These are phyloP conservation scores for Babesia divergens DNA, from an alignment of 169 alveolate genomes.

Conservation along the genomic window DNA sequence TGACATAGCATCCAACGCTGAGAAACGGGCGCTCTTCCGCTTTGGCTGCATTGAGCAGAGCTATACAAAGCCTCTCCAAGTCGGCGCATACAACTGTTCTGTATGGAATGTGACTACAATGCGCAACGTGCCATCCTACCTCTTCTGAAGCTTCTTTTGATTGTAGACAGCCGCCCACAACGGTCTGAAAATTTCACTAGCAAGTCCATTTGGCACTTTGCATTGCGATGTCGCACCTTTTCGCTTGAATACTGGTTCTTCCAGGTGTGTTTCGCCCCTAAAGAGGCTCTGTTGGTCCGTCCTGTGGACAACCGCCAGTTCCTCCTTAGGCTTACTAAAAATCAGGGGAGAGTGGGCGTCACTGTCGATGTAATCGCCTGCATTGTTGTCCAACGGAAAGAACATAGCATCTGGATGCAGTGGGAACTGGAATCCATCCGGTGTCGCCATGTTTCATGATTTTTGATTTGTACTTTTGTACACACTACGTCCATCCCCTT, in stretches of 20 bases:
- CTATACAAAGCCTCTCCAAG: constrained; percentile 36
- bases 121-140: constrained; percentile 4
- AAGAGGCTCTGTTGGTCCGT: background rate
- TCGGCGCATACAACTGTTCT: constrained; percentile 28
- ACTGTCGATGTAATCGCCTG: background rate
- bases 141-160: constrained; percentile 33
- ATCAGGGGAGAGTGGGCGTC: constrained; percentile 13
- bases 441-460: too few species aligned
- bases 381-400: too few species aligned
- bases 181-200: constrained; percentile 48
- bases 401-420: too few species aligned
- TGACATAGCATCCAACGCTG: constrained; percentile 43
- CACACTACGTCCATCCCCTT: too few species aligned
- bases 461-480: too few species aligned
- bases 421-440: too few species aligned
- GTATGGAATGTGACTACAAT: background rate
- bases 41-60: constrained; percentile 23
- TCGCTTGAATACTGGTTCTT: background rate
- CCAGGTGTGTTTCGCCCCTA: constrained; percentile 6
- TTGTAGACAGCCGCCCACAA: constrained; percentile 46
- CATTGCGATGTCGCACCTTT: background rate
- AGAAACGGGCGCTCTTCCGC: constrained; percentile 47
- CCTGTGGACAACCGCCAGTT: background rate
- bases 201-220: constrained; percentile 34
- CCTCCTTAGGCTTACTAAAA: background rate